These are phyloP conservation scores for Plantago elongata DNA, from an alignment of 257 asterid species.

Conservation along the genomic window DNA sequence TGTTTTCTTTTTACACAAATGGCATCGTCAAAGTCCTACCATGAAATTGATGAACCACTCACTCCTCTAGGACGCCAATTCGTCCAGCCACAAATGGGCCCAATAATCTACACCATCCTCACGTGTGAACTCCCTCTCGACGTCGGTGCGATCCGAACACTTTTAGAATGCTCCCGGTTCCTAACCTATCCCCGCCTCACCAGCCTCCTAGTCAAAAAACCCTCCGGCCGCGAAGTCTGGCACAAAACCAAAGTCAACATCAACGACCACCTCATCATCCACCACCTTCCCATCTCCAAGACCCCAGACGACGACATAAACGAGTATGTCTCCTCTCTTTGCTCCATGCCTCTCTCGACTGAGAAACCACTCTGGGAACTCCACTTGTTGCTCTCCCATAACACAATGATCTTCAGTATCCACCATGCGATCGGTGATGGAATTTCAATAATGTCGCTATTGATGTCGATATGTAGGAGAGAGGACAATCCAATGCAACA, in stretches of 20 bases:
- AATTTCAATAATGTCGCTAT: conserved; percentile 58
- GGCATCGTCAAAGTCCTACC: too few species aligned
- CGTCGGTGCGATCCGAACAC: conserved; percentile 34
- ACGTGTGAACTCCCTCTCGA: conserved; percentile 29
- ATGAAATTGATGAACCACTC: conserved; percentile 31
- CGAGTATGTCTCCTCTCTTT: conserved; percentile 49
- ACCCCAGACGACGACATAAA: conserved; percentile 51
- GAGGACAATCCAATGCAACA: conserved; percentile 39
- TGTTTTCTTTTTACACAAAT: too few species aligned
- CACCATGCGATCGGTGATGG: conserved; percentile 91
- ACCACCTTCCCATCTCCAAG: conserved; percentile 24
- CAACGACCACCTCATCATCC: conserved; percentile 53
- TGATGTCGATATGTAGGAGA: conserved; percentile 50
- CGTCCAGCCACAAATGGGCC: conserved; percentile 43
- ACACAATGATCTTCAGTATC: conserved; percentile 41
- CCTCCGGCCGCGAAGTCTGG: conserved; percentile 66
- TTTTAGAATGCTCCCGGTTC: conserved; percentile 33
- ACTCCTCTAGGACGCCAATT: conserved; percentile 69
- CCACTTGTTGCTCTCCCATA: conserved; percentile 58
- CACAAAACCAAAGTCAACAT: conserved; percentile 44
- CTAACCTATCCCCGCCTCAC: conserved; percentile 62
- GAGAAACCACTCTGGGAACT: conserved; percentile 78
- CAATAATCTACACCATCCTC: conserved; percentile 42
- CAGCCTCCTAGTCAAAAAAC: conserved; percentile 53
- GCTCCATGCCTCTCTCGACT: conserved; percentile 44